Evolutionary conservation across 257 asterid species (phyloP), one percentile per base, ranked within the genome.

Genomic region (Nicotiana attenuata): DNA sequence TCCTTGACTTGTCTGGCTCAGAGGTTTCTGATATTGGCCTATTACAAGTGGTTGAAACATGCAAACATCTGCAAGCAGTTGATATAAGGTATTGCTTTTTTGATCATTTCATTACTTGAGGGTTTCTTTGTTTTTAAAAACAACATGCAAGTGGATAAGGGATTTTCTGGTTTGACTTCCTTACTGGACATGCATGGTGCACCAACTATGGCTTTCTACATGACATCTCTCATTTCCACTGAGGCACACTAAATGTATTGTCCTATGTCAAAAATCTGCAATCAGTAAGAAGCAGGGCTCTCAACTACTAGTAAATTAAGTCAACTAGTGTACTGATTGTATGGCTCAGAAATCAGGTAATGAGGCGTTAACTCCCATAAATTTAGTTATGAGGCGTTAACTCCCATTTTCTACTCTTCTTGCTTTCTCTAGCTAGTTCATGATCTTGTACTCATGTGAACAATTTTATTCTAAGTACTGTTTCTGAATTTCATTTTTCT

Each of bases 11-110:
- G 60, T 96, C 97, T 66, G 95, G 92, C 45, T 92, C 99, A 1
- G 90, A 91, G 78, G 89, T 96, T 63, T 91, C 98, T 47, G 99
- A 94, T 91, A 57, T 83, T 47, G 97, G 97, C 68, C 88, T 96
- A 76, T 85, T 85, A 31, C 91, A 88, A 47, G 86, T 91, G 19
- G 90, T 88, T 20, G 76, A 87, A 84, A 87, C 82, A 65, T 91
- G 97, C 90, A 88, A 47, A 33, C 85, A 90, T 83, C 82, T 96
- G 35, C 89, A 85, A 88, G 97, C 94, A 53, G 88, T 93, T 55
- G 98, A 94, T 86, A 90, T 96, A 82, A 94, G 99, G 99, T 96
- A 88, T 10, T 38, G 5, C 57, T 52, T 73, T 52, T 52, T 77
- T 45, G 41, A 41, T 75, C 81, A 68, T 76, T 45, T 71, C 59